Evolutionary conservation across 2,329 filamentous ascomycete species (phyloP), one percentile per base, ranked within the genome.

Genomic region (Paramyrothecium sp.): DNA sequence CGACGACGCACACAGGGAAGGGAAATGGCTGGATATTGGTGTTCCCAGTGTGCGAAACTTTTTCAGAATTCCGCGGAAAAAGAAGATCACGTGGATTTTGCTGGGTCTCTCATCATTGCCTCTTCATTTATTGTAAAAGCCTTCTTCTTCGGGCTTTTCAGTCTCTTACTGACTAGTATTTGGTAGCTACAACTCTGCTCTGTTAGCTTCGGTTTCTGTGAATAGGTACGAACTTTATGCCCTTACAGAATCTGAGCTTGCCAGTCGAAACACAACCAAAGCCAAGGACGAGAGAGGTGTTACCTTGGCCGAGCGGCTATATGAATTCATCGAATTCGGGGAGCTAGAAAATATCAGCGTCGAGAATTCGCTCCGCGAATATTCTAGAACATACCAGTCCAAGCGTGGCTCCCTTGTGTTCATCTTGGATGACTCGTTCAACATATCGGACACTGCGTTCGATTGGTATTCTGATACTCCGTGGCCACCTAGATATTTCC

Each of bases 11-110:
- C 65, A 67, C 23, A 53, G 26, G 1, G 30, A 53, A 0, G 54
- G 57, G 1, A 53, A 53, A 1, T 65, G 63, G 61, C 44, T 67
- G 1, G 66, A 69, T 26, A 63, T 67, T 38, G 66, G 66, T 1
- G 60, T 68, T 3, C 64, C 63, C 2, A 63, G 58, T 0, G 48
- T 68, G 0, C 56, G 61, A 3, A 67, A 67, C 7, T 51, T 63
- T 46, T 33, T 53, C 0, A 61, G 56, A 17, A 50, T 63, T 2
- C 34, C 53, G 3, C 56, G 58, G 56, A 23, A 21, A 2, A 58
- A 54, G 22, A 11, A 57, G 0, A n/a, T 61, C 0, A 59, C 62
- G 20, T 63, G 61, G 61, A 23, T 46, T 1, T 13, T 62, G 0
- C 60, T 63, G 0, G 56, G 58, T 1, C 48, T 60, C 3, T 61